A percentile compares a stretch with the other conserved stretches of the same genome.
These are phyloP conservation scores for Alternaria panax DNA, from an alignment of 2,329 filamentous ascomycete species.

Conservation along the genomic window DNA sequence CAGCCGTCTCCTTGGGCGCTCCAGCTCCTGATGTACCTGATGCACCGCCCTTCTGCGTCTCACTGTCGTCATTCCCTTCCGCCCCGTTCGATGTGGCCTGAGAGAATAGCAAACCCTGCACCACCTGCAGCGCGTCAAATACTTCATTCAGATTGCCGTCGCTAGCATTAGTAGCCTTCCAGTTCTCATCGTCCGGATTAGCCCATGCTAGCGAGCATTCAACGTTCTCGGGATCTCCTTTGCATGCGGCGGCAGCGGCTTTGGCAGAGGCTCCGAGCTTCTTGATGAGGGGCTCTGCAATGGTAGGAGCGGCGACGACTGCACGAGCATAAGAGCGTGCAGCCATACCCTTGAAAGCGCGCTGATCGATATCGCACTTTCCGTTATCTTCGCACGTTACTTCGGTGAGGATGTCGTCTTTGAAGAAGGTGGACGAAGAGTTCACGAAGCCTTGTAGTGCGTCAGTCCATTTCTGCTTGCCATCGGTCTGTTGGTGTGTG, in stretches of 20 bases:
- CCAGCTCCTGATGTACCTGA: constrained; percentile 15
- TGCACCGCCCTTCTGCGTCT: constrained; percentile 4
- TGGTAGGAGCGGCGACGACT: constrained; percentile 26
- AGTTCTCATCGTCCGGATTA: background rate
- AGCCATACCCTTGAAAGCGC: constrained; percentile 65
- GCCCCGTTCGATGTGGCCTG: constrained; percentile 10
- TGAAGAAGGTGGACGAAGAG: constrained; percentile 50
- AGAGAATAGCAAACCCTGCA: constrained; percentile 34
- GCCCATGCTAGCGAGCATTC: background rate
- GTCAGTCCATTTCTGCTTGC: constrained; percentile 31
- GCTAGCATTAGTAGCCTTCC: constrained; percentile 11
- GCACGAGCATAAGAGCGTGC: constrained; percentile 34
- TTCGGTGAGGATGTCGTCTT: constrained; percentile 69
- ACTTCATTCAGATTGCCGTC: constrained; percentile 28
- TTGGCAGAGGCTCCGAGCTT: constrained; percentile 31
- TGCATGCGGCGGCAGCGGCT: constrained; percentile 29
- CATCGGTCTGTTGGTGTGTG: constrained; percentile 26
- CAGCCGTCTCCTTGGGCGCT: constrained; percentile 13
- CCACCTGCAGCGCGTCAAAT: constrained; percentile 29
- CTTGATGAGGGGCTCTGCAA: constrained; percentile 21
- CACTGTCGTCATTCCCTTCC: background rate
- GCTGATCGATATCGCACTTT: constrained; percentile 69
- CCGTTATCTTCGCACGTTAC: constrained; percentile 66
- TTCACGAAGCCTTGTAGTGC: constrained; percentile 30
- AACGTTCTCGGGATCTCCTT: background rate